Evolutionary conservation across 192 early-diverging fungal species (phyloP), one percentile per base, ranked within the genome.

Genomic region (Coemansia sp.): DNA sequence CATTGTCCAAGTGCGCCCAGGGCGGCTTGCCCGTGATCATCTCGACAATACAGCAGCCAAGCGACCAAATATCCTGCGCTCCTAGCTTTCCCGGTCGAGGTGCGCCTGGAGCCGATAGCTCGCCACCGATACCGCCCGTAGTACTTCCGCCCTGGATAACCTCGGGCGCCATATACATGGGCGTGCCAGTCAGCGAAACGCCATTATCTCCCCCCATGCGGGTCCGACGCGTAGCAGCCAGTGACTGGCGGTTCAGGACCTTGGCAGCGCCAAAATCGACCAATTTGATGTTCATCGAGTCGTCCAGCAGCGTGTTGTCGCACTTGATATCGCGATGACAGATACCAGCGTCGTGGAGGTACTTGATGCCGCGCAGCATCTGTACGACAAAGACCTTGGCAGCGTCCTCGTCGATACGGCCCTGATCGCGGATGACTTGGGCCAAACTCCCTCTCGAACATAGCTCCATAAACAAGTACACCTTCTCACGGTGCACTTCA

Each of bases 211-310:
- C 22, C 53, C 60, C 68, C 27, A 64, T 64, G 61, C 70, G 79
- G 36, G 81, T 73, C 24, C 75, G 75, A 31, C 82, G 82, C 22
- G 71, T 76, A 18, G 72, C 68, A 29, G 81, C 81, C 5, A 73
- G 63, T 40, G 75, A 89, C 36, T 92, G 89, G 67, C 92, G 89
- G 61, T 89, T 90, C 49, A 94, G 81, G 50, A 95, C 89, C 80
- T 95, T 95, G 40, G 94, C 92, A 6, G 94, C 94, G 34, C 95
- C 95, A 85, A 97, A 97, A 63, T 95, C 94, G 3, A 93, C 91
- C 75, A 94, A 87, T 78, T 95, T 95, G 71, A 97, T 86, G 16
- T 84, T 87, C 29, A 92, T 94, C 29, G 84, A 65, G 64, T 93
- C 88, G 71, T 93, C 92, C 43, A 97, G 74, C 38, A 95, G 75